These are phyloP conservation scores for Hemerocallis citrina DNA, from an alignment of 106 monocot genomes.

Conservation along the genomic window DNA sequence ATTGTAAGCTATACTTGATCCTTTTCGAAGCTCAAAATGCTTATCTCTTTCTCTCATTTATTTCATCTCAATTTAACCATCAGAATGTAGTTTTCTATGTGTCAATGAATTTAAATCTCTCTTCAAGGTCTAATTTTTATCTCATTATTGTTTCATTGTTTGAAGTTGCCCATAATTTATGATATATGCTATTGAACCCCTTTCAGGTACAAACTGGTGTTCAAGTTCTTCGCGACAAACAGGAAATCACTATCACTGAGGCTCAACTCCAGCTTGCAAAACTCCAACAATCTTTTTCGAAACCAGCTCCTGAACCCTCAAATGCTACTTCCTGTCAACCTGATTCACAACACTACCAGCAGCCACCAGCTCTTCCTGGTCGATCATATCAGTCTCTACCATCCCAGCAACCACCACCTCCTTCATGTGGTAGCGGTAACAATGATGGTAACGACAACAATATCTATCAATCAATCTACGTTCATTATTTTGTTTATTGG, in stretches of 20 bases:
- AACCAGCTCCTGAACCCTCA: constrained; percentile 7
- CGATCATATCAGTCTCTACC: constrained; percentile 8
- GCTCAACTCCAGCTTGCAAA: constrained; percentile 55
- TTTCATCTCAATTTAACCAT: too few relatives aligned
- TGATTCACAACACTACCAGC: background rate
- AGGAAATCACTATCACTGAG: constrained; percentile 63
- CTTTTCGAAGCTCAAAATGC: too few relatives aligned
- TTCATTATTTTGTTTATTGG: too few relatives aligned
- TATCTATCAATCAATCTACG: too few relatives aligned
- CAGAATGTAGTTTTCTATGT: too few relatives aligned
- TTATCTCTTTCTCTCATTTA: too few relatives aligned
- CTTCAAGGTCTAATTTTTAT: too few relatives aligned
- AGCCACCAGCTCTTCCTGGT: background rate
- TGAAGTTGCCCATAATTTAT: background rate
- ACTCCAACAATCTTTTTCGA: constrained; percentile 20
- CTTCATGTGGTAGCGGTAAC: too few relatives aligned
- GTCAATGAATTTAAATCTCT: too few relatives aligned
- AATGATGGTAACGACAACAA: too few relatives aligned
- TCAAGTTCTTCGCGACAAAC: constrained; percentile 71
- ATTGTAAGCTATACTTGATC: too few relatives aligned
- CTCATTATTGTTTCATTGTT: too few relatives aligned
- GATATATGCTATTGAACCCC: background rate
- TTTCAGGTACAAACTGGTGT: constrained; percentile 69
- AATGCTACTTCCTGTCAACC: background rate
- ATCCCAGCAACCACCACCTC: constrained; percentile 7